These are phyloP conservation scores for Ceriops tagal DNA, from an alignment of 345 rosid species.

Conservation along the genomic window DNA sequence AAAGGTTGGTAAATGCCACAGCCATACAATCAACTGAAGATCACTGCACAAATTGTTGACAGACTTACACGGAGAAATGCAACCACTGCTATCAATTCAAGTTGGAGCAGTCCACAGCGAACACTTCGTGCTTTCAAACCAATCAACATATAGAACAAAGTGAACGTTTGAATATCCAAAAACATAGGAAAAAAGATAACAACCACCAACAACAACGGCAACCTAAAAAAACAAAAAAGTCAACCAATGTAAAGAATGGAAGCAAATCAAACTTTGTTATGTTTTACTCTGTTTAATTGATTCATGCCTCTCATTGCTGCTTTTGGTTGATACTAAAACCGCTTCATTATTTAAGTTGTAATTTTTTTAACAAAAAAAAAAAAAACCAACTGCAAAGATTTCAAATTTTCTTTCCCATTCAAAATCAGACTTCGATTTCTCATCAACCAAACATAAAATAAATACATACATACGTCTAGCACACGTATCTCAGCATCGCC, in stretches of 20 bases:
- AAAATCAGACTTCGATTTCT: neutral
- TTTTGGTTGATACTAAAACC: too few species aligned
- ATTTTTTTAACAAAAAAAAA: too few species aligned
- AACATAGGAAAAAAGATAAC: neutral
- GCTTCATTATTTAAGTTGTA: too few species aligned
- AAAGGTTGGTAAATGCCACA: conserved; percentile 47
- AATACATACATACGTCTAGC: too few species aligned
- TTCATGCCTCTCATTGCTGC: too few species aligned
- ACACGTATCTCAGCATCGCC: neutral
- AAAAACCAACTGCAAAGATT: too few species aligned
- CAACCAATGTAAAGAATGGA: neutral
- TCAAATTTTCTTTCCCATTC: neutral
- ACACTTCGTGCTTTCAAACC: neutral
- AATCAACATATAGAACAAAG: neutral
- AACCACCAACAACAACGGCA: neutral
- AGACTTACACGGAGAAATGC: too few species aligned
- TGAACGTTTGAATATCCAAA: neutral
- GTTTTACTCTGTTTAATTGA: too few species aligned
- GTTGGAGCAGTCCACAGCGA: too few species aligned
- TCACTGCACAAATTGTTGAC: neutral
- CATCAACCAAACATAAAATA: neutral
- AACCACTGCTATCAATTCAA: too few species aligned
- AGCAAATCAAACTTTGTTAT: neutral
- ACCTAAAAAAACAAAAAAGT: too few species aligned
- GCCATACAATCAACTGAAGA: conserved; percentile 40